Evolutionary conservation across 306 rosid genomes (phyloP).

Genomic region (Oemleria cerasiformis): DNA sequence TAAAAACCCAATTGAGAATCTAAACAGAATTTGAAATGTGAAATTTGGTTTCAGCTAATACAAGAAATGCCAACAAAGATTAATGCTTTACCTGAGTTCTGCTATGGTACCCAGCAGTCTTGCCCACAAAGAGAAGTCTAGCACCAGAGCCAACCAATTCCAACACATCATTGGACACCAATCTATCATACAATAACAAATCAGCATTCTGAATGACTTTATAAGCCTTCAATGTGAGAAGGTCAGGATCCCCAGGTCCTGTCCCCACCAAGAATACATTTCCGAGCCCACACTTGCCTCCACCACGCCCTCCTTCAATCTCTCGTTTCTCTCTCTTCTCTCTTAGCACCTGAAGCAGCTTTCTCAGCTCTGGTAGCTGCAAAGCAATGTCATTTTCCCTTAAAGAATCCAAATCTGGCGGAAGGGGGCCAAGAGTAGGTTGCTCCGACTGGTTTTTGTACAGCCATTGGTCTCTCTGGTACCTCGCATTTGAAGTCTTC

Average conservation of each 20-base stretch:
- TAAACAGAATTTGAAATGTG: background rate
- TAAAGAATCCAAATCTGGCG: slow-evolving; percentile 30
- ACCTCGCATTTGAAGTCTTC: slow-evolving; percentile 63
- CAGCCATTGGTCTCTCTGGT: slow-evolving; percentile 82
- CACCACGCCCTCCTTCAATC: slow-evolving; percentile 46
- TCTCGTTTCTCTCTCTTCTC: slow-evolving; percentile 75
- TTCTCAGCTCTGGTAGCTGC: slow-evolving; percentile 88
- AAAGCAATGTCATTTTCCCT: slow-evolving; percentile 76
- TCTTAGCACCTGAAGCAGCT: slow-evolving; percentile 59
- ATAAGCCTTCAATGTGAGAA: slow-evolving; percentile 78
- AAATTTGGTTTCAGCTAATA: background rate
- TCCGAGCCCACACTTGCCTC: slow-evolving; percentile 49
- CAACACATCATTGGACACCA: slow-evolving; percentile 89
- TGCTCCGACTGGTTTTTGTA: slow-evolving; percentile 30
- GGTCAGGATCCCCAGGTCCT: slow-evolving; percentile 93
- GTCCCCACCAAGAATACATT: slow-evolving; percentile 89
- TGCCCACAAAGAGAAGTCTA: slow-evolving; percentile 86
- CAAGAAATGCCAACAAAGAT: slow-evolving; percentile 1
- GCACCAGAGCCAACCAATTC: slow-evolving; percentile 67
- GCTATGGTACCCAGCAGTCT: slow-evolving; percentile 95
- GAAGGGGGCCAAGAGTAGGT: slow-evolving; percentile 28
- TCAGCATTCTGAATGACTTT: slow-evolving; percentile 73
- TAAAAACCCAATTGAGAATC: slow-evolving; percentile 20
- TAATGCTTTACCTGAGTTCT: slow-evolving; percentile 73
- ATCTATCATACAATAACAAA: slow-evolving; percentile 84